Conservation (phyloP, 768 basidiomycete species). For the Leucocoprinus birnbaumii region DNA sequence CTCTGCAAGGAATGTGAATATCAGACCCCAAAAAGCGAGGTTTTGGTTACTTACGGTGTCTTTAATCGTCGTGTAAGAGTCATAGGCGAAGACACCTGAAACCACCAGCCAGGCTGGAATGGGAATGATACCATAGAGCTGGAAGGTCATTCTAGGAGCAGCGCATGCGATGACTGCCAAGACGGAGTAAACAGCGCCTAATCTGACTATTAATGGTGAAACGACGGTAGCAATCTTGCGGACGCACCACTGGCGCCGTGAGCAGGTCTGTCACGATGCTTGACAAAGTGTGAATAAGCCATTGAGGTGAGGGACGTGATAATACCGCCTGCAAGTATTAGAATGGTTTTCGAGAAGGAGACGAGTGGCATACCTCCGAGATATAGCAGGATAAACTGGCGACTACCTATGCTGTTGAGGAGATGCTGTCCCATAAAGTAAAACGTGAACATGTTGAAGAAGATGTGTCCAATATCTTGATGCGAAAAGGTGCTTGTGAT, state of each 20-base stretch:
- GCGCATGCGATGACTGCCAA: conserved; percentile 72
- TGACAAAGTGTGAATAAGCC: conserved; percentile 41
- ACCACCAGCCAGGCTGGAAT: conserved; percentile 79
- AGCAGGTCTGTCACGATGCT: conserved; percentile 36
- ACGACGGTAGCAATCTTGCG: background rate
- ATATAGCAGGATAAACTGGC: conserved; percentile 70
- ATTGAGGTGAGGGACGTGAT: conserved; percentile 49
- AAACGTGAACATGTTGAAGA: conserved; percentile 78
- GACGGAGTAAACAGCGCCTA: conserved; percentile 70
- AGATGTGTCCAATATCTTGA: conserved; percentile 50
- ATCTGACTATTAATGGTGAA: conserved; percentile 6
- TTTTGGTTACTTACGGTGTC: conserved; percentile 29
- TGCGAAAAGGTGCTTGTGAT: conserved; percentile 75
- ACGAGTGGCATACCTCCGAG: conserved; percentile 47
- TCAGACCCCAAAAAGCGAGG: background rate
- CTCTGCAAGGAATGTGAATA: conserved; percentile 32
- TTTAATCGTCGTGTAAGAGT: conserved; percentile 43
- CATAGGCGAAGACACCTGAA: conserved; percentile 61
- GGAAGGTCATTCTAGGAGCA: conserved; percentile 62
- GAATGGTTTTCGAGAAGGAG: background rate
- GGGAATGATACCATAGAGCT: conserved; percentile 74
- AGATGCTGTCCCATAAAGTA: conserved; percentile 73
- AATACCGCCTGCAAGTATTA: conserved; percentile 48
- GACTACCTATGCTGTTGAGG: conserved; percentile 59
- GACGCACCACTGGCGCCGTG: conserved; percentile 74